These are phyloP conservation scores for Penicillium bovifimosum DNA, from an alignment of 495 filamentous ascomycete species.

Conservation along the genomic window DNA sequence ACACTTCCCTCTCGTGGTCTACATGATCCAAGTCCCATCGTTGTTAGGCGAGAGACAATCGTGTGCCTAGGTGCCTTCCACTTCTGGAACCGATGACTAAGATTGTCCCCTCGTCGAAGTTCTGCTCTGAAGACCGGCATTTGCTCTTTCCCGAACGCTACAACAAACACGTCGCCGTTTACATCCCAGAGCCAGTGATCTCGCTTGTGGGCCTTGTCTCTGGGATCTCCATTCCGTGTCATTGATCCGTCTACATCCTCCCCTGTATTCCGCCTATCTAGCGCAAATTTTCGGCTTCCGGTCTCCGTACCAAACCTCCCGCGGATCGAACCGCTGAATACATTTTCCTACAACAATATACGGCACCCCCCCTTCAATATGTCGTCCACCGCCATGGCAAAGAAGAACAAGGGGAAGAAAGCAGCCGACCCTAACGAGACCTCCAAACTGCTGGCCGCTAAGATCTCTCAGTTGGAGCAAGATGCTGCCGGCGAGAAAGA, in stretches of 20 bases:
- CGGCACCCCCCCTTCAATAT: conserved; percentile 17
- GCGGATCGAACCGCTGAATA: neutral
- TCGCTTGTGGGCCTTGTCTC: conserved; percentile 13
- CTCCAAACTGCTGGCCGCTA: conserved; percentile 81
- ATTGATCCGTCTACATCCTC: conserved; percentile 16
- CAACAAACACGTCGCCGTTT: conserved; percentile 5
- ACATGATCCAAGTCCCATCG: no score
- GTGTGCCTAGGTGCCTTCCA: neutral
- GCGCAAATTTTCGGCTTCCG: conserved; percentile 23
- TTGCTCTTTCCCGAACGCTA: neutral
- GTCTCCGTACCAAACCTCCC: neutral
- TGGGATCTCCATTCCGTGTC: conserved; percentile 14
- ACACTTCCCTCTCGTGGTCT: no score
- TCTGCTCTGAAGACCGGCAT: conserved; percentile 5
- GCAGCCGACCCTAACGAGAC: conserved; percentile 75
- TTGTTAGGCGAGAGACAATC: neutral
- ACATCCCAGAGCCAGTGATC: conserved; percentile 18
- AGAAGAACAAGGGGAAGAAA: conserved; percentile 73
- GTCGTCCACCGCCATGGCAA: conserved; percentile 42
- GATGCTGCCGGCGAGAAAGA: conserved; percentile 92
- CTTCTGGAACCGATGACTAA: conserved; percentile 3
- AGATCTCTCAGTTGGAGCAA: conserved; percentile 91
- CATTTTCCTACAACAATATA: neutral
- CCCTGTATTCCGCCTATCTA: conserved; percentile 10
- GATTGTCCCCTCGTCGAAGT: conserved; percentile 5